These are phyloP conservation scores for Hyparrhenia diplandra DNA, from an alignment of 176 grass and related monocot species.

Conservation along the genomic window DNA sequence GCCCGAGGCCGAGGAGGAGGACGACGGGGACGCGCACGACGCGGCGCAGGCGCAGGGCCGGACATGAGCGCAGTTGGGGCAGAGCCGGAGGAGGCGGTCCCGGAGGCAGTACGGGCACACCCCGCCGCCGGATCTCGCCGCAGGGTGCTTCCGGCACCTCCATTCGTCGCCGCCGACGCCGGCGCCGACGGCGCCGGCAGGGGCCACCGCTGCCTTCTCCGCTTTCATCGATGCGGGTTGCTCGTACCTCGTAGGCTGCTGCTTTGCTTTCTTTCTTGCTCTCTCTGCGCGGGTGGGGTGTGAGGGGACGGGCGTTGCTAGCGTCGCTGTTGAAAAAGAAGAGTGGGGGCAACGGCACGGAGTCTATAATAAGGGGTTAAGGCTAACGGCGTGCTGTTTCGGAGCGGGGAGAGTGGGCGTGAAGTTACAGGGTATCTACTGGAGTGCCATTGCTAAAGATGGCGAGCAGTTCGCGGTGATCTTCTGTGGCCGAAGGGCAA, in stretches of 20 bases:
- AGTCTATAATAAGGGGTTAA: too few relatives aligned
- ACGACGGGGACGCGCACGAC: constrained; percentile 42
- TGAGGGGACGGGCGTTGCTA: constrained; percentile 5
- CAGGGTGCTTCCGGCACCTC: constrained; percentile 57
- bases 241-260: not conserved
- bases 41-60: constrained; percentile 55
- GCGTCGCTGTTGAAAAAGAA: not conserved
- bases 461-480: too few relatives aligned
- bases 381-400: too few relatives aligned
- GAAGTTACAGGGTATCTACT: too few relatives aligned
- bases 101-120: constrained; percentile 78
- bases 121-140: constrained; percentile 46
- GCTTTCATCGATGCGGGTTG: constrained; percentile 47
- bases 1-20: constrained; percentile 52
- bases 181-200: not conserved
- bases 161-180: constrained; percentile 33
- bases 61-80: constrained; percentile 64
- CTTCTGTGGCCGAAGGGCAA: too few relatives aligned
- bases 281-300: not conserved
- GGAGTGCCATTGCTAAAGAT: too few relatives aligned
- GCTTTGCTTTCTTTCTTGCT: not conserved
- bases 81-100: constrained; percentile 66
- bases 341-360: too few relatives aligned
- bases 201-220: constrained; percentile 36
- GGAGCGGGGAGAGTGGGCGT: too few relatives aligned